Evolutionary conservation across 1,139 yeast genomes (phyloP).

Genomic region (Hansenula anomala): DNA sequence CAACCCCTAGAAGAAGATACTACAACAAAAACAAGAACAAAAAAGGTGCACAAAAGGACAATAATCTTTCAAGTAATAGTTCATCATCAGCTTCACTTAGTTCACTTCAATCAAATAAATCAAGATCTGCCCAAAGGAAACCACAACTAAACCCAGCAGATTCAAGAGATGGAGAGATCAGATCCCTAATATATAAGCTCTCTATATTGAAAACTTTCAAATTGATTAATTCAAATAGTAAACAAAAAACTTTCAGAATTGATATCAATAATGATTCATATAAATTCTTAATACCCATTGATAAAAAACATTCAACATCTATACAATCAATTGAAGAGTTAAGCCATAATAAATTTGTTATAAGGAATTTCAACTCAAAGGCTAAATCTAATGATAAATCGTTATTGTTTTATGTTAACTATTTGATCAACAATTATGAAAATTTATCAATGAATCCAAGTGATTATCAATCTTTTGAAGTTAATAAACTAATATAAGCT

Average conservation of each 20-base stretch:
- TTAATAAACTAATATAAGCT: too few relatives aligned
- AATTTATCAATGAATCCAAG: constrained; percentile 7
- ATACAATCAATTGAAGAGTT: constrained; percentile 1
- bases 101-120: not conserved
- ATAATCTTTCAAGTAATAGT: not conserved
- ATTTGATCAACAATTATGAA: constrained; percentile 16
- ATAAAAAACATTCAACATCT: constrained; percentile 6
- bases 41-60: not conserved
- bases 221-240: constrained; percentile 15
- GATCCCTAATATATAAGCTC: not conserved
- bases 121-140: not conserved
- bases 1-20: not conserved
- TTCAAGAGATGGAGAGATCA: not conserved
- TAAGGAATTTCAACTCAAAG: constrained; percentile 6
- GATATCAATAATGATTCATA: constrained; percentile 9
- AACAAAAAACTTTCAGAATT: constrained; percentile 13
- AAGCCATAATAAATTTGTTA: not conserved
- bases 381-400: constrained; percentile 1
- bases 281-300: constrained; percentile 14
- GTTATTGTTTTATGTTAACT: constrained; percentile 14
- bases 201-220: constrained; percentile 3
- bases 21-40: not conserved
- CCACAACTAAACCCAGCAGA: not conserved
- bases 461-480: constrained; percentile 13
- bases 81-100: not conserved